Evolutionary conservation across 1,139 yeast species (phyloP), one percentile per base, ranked within the genome.

Genomic region (Yarrowia galli): DNA sequence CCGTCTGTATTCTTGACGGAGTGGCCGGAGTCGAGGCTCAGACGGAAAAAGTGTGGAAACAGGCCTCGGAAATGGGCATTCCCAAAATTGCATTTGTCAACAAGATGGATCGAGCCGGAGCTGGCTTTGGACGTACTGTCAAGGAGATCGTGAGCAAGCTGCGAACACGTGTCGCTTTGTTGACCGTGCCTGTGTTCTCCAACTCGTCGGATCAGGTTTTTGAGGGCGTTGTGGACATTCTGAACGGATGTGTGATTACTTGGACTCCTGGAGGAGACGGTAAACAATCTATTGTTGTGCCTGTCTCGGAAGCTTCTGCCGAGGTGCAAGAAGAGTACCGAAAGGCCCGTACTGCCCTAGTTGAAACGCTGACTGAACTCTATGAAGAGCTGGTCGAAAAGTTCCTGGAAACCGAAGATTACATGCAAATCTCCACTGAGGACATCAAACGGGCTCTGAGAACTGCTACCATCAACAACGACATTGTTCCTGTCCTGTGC

Each of bases 1-100:
- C 93, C 0, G 96, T 95, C 6, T 89, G 97, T 0, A 91, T 95
- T 15, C 79, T 95, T 67, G 99, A 95, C 79, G 97, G 91, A 0
- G 98, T 95, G 4, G 98, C 98, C 1, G 99, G 99, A 16, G 99
- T 95, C 0, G 99, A 95, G 75, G 96, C 99, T 0, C 98, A 96
- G 76, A 95, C 99, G 0, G 98, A 93, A 76, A 93, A 92, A 75
- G 98, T 95, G 1, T 95, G 98, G 98, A 86, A 84, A 73, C 97
- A 93, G 76, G 95, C 98, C 1, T 81, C 81, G 49, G 84, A 83
- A 35, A 81, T 91, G 70, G 78, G 78, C 1, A 85, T 91, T 67
- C 98, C 99, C 0, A 84, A 86, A 68, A 80, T 95, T 18, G 87
- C 92, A 10, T 96, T 87, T 75, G 85, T 95, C 48, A 95, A 95